These are phyloP conservation scores for Trametes punicea DNA, from an alignment of 768 basidiomycete genomes.

Conservation along the genomic window DNA sequence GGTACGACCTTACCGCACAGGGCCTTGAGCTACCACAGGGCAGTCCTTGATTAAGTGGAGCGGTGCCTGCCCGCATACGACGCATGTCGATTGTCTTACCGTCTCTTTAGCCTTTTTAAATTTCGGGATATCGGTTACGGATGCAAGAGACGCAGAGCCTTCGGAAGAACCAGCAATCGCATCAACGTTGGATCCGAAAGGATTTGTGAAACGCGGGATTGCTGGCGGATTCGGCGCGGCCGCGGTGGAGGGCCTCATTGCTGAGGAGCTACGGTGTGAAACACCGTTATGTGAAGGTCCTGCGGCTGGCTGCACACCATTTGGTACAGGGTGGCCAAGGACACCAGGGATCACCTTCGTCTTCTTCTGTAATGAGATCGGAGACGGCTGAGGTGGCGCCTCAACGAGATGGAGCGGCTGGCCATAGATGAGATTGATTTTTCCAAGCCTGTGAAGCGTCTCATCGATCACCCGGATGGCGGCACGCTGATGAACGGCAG, in stretches of 20 bases:
- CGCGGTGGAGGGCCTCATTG: background rate
- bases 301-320: background rate
- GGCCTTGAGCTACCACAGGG: slow-evolving; percentile 49
- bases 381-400: slow-evolving; percentile 22
- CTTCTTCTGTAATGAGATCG: slow-evolving; percentile 20
- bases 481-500: slow-evolving; percentile 41
- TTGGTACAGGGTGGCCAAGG: background rate
- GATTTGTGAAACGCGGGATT: background rate
- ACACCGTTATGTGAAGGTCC: background rate
- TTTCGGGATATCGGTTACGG: slow-evolving; percentile 9
- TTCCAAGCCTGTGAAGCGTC: slow-evolving; percentile 53
- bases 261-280: background rate
- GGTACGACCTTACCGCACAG: slow-evolving; percentile 42
- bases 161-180: slow-evolving; percentile 28
- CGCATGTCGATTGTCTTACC: slow-evolving; percentile 36
- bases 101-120: slow-evolving; percentile 39
- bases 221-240: background rate
- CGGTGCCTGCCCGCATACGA: slow-evolving; percentile 44
- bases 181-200: background rate
- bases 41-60: slow-evolving; percentile 53
- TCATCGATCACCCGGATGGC: slow-evolving; percentile 73
- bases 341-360: slow-evolving; percentile 4
- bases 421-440: slow-evolving; percentile 51
- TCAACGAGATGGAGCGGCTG: slow-evolving; percentile 62
- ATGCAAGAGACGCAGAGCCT: slow-evolving; percentile 27